Base-by-base conservation (phyloP, 1,284 basidiomycete genomes). In the Rhodotorula sp. region DNA sequence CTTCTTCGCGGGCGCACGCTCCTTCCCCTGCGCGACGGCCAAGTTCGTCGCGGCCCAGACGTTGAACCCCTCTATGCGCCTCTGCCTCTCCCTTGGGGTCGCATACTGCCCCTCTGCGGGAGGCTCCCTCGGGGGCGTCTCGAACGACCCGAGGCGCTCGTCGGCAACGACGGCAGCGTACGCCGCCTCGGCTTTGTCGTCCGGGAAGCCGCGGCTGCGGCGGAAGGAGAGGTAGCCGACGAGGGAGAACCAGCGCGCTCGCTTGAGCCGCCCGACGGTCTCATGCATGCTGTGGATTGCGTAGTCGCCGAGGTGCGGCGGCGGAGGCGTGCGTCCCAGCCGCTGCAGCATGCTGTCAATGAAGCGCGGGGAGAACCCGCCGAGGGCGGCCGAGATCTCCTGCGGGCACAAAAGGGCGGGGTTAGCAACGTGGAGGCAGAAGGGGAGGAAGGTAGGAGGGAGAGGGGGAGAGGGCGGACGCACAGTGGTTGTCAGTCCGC, bases 201-300 rank as follows among this genome's bases (percentile, higher is more conserved):
- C 70, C 3, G 61, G 58, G 13, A 75, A 62, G 0, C 74, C 66
- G 3, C 66, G 55, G 72, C 72, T 21, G 60, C 66, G 27, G 27
- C 63, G 64, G 73, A 76, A 54, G 66, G 66, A 39, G 36, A 74
- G 60, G 69, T 78, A 79, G 9, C 73, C 78, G 6, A 55, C 62
- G 13, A 70, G 46, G 5, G 90, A 91, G 81, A 88, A 92, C 80
- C 90, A 92, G 72, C 90, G 85, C 80, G 90, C 88, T 29, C 90
- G 87, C 46, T 90, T 88, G 82, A 94, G 90, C 57, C 91, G 87
- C 9, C 91, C 91, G 76, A 85, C 84, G 1, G 87, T 90, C 80
- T 93, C 92, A 83, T 88, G 87, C 37, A 91, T 79, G 60, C 87
- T 86, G 27, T 86, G 85, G 63, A 90, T 85, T 41, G 86, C 85